Evolutionary conservation across 306 rosid species (phyloP), one percentile per base, ranked within the genome.

Genomic region (Vicia faba): DNA sequence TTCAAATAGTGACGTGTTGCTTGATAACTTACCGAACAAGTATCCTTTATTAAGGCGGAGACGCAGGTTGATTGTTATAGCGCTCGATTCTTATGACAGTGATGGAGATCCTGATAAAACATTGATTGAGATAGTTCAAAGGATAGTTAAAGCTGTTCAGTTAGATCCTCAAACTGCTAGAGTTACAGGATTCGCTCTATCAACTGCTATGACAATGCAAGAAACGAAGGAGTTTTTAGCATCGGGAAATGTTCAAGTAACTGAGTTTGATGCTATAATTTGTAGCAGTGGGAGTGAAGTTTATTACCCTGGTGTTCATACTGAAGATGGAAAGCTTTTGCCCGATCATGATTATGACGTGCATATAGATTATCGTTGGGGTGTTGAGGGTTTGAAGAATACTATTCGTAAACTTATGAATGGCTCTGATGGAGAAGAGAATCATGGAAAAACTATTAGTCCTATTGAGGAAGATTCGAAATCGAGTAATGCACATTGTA

Each of bases 251-350:
- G 11, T 76, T 55, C 71, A 23, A 76, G 75, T 18, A 1, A 76
- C 26, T 55, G 80, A 76, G 43, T 76, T 76, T 69, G 80, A 76
- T 76, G 80, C 62, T 54, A 20, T 76, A 5, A 69, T 76, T 23
- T 76, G 80, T 39, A 76, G 75, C 3, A 76, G 80, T 54, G 80
- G 80, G 15, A 69, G 80, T 69, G 75, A 76, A 69, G 75, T 76
- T 69, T 76, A 76, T 64, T 76, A 76, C 36, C 80, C 80, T n/a
- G 71, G 76, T 11, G 60, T 45, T 61, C 7, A 43, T 12, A 29
- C 61, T 0, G 80, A 76, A 33, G 80, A 76, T 5, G 80, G 80
- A 28, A 76, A 69, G 71, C 67, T 69, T 62, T 45, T 36, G 66
- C 71, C 71, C 45, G 80, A 76, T 69, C 75, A 49, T 1, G 80